Conservation (phyloP, 805 yeast species). For the Sugiyamaella lignohabitans region DNA sequence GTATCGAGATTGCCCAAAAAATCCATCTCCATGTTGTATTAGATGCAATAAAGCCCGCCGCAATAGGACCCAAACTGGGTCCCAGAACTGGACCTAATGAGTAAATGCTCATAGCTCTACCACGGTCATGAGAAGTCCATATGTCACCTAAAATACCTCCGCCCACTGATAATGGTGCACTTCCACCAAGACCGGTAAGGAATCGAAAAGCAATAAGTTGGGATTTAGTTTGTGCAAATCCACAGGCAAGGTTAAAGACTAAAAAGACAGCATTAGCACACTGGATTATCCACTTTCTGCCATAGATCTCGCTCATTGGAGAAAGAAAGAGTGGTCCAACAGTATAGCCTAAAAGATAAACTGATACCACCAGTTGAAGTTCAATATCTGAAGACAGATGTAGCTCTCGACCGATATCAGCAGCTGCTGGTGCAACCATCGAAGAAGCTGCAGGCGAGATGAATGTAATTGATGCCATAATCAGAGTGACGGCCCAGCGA, state of each 20-base stretch:
- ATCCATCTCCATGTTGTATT: constrained; percentile 55
- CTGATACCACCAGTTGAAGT: constrained; percentile 48
- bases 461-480: constrained; percentile 51
- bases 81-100: constrained; percentile 55
- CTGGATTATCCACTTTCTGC: constrained; percentile 50
- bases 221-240: constrained; percentile 49
- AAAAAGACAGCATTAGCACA: constrained; percentile 42
- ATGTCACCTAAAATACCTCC: constrained; percentile 63
- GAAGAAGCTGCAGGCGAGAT: constrained; percentile 59
- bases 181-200: constrained; percentile 57
- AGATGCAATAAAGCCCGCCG: constrained; percentile 51
- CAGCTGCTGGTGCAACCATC: constrained; percentile 53
- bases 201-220: constrained; percentile 54
- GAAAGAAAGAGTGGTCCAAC: constrained; percentile 58
- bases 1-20: constrained; percentile 49
- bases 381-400: constrained; percentile 39
- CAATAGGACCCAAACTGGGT: constrained; percentile 43
- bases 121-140: constrained; percentile 45
- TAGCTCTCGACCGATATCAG: constrained; percentile 41
- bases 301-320: constrained; percentile 62
- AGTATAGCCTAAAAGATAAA: constrained; percentile 63
- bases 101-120: constrained; percentile 49
- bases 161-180: constrained; percentile 60
- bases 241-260: constrained; percentile 47
- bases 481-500: constrained; percentile 40